These are phyloP conservation scores for Eimeria tenella DNA, from an alignment of 169 alveolate genomes.

Conservation along the genomic window DNA sequence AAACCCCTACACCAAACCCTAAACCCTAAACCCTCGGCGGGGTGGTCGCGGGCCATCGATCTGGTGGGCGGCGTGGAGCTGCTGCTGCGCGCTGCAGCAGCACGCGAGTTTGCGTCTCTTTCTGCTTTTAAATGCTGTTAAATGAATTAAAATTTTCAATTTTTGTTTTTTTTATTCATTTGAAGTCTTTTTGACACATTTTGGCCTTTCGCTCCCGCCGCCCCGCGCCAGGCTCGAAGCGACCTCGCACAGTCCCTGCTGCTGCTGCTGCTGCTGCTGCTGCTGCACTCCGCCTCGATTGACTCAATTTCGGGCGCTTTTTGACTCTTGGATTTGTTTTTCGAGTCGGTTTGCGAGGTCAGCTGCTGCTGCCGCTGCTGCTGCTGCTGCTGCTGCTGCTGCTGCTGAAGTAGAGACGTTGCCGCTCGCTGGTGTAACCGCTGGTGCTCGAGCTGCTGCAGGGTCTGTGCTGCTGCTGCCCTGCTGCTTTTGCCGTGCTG, in stretches of 20 bases:
- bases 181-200: not conserved
- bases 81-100: no score
- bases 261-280: slow-evolving; percentile 35
- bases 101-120: not conserved
- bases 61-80: no score
- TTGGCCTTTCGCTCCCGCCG: no score
- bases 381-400: slow-evolving; percentile 14
- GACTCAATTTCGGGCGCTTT: not conserved
- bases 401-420: not conserved
- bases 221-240: no score
- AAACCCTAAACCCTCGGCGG: no score
- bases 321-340: not conserved
- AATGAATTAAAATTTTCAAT: not conserved
- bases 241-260: not conserved
- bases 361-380: not conserved
- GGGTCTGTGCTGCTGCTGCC: not conserved
- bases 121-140: not conserved
- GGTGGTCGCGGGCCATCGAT: no score
- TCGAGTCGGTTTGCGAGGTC: not conserved
- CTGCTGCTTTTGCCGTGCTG: not conserved
- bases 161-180: not conserved
- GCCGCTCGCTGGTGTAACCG: not conserved
- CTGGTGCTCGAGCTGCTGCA: not conserved
- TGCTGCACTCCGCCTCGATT: not conserved
- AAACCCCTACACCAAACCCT: no score